A percentile compares a stretch with the other conserved stretches of the same genome.
Evolutionary conservation across 257 asterid genomes (phyloP).

Genomic region (Catharanthus roseus): DNA sequence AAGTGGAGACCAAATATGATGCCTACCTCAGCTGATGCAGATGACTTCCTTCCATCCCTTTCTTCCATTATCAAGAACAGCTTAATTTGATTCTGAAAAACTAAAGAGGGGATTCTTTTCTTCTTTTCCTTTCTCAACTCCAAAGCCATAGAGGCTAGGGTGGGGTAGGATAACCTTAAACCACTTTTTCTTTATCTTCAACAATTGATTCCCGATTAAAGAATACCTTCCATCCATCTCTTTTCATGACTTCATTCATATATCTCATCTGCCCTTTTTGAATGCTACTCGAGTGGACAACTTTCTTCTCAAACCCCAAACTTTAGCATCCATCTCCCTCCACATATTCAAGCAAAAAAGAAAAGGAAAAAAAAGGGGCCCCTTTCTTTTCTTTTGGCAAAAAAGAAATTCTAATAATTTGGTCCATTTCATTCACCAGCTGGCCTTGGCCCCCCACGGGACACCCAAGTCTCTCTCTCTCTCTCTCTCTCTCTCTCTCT

Average conservation of each 20-base stretch:
- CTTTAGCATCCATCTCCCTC: conserved; percentile 7
- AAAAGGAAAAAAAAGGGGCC: conserved; percentile 1
- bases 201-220: conserved; percentile 9
- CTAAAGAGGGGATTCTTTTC: neutral
- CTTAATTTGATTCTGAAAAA: conserved; percentile 4
- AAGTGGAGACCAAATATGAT: neutral
- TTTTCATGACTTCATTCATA: neutral
- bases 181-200: conserved; percentile 38
- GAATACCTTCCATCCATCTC: neutral
- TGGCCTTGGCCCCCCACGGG: conserved; percentile 36
- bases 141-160: neutral
- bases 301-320: conserved; percentile 1
- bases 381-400: conserved; percentile 2
- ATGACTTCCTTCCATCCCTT: neutral
- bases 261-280: conserved; percentile 14
- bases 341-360: conserved; percentile 12
- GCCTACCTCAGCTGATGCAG: conserved; percentile 6
- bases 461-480: neutral
- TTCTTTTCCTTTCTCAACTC: neutral
- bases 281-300: conserved; percentile 17
- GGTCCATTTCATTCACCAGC: conserved; percentile 21
- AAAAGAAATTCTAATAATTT: neutral
- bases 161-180: conserved; percentile 29
- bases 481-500: too few species aligned
- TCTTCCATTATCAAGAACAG: conserved; percentile 10